Evolutionary conservation across 129 eudicot species (phyloP).

Genomic region (Tagetes patula): DNA sequence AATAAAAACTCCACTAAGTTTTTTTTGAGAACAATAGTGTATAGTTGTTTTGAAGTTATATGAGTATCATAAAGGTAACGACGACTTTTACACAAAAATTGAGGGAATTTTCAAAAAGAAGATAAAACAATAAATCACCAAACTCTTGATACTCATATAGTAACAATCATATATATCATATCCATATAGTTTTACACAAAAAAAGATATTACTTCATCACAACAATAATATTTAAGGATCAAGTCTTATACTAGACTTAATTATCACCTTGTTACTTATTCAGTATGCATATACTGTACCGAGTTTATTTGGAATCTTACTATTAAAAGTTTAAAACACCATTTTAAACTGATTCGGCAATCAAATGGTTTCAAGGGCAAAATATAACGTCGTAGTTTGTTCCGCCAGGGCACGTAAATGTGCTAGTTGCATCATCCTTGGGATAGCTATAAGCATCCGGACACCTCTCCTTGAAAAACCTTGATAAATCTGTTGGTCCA

Average conservation of each 20-base stretch:
- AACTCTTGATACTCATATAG: not conserved
- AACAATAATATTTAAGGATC: not conserved
- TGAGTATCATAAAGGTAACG: too few relatives aligned
- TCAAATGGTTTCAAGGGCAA: conserved; percentile 30
- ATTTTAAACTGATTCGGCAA: not conserved
- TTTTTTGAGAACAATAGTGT: too few relatives aligned
- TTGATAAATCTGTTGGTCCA: conserved; percentile 41
- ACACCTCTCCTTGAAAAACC: conserved; percentile 44
- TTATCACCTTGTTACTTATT: not conserved
- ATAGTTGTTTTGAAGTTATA: too few relatives aligned
- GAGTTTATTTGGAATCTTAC: not conserved
- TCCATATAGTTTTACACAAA: not conserved
- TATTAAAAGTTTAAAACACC: not conserved
- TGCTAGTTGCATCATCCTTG: conserved; percentile 43
- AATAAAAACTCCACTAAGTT: too few relatives aligned
- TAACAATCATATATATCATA: not conserved
- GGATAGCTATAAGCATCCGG: conserved; percentile 49
- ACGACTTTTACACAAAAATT: too few relatives aligned
- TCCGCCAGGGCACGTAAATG: conserved; percentile 55
- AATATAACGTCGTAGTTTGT: conserved; percentile 52
- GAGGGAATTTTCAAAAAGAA: too few relatives aligned
- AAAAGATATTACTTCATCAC: not conserved
- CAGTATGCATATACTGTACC: not conserved
- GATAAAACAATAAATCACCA: too few relatives aligned
- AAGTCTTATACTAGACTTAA: not conserved